A percentile compares a stretch with the other conserved stretches of the same genome.
Evolutionary conservation across 108 stramenopile genomes (phyloP).

Genomic region (Nitzschia sp.): DNA sequence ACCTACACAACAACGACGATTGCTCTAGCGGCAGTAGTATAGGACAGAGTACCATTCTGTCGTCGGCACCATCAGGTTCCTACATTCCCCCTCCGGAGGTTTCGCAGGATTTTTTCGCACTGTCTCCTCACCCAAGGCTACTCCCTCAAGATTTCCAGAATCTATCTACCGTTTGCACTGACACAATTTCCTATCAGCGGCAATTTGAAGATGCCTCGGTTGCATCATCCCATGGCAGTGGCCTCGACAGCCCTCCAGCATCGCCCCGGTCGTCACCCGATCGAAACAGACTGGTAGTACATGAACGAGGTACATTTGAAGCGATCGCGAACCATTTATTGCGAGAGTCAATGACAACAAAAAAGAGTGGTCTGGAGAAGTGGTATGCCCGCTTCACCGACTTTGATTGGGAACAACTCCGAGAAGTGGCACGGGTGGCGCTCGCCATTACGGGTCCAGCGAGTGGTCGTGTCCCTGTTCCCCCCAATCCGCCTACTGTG

Average conservation of each 20-base stretch:
- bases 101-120: slow-evolving; percentile 9
- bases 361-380: background rate
- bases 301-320: slow-evolving; percentile 21
- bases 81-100: slow-evolving; percentile 24
- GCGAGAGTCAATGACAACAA: slow-evolving; percentile 2
- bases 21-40: background rate
- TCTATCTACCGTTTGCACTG: slow-evolving; percentile 30
- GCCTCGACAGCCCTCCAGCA: background rate
- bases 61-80: slow-evolving; percentile 34
- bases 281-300: background rate
- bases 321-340: slow-evolving; percentile 17
- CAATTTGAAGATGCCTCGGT: background rate
- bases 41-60: slow-evolving; percentile 29
- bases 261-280: too few relatives aligned
- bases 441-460: slow-evolving; percentile 16
- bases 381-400: slow-evolving; percentile 36
- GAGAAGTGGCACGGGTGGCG: slow-evolving; percentile 5
- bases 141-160: background rate
- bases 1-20: background rate
- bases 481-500: slow-evolving; percentile 22
- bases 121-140: slow-evolving; percentile 27
- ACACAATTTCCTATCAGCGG: slow-evolving; percentile 13
- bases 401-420: slow-evolving; percentile 34
- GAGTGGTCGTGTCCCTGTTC: slow-evolving; percentile 4
- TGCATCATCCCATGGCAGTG: slow-evolving; percentile 1